Evolutionary conservation across 805 yeast genomes (phyloP).

Genomic region (Teunomyces funiuensis): DNA sequence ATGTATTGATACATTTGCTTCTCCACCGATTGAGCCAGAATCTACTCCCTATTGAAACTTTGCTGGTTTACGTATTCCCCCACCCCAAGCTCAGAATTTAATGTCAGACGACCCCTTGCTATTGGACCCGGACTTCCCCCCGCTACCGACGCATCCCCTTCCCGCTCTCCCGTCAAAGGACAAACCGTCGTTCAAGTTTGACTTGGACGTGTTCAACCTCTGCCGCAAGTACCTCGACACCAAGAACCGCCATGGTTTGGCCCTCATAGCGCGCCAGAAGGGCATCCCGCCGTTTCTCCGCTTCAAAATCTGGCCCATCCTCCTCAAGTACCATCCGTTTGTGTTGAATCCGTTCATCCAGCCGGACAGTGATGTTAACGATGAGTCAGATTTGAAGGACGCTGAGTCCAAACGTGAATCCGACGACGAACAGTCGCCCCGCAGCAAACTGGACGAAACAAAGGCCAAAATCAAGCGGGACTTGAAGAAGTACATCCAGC

Average conservation of each 20-base stretch:
- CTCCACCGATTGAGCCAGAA: constrained; percentile 2
- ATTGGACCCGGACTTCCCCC: constrained; percentile 1
- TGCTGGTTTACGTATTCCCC: constrained; percentile 1
- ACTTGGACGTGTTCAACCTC: constrained; percentile 48
- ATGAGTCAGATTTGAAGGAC: too few species aligned
- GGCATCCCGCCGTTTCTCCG: constrained; percentile 86
- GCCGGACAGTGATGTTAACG: constrained; percentile 48
- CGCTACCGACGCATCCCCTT: too few species aligned
- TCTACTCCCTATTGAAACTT: not conserved
- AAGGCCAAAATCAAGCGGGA: constrained; percentile 51
- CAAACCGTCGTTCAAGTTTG: constrained; percentile 32
- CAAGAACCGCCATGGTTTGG: constrained; percentile 72
- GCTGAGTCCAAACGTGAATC: constrained; percentile 2
- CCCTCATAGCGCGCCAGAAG: constrained; percentile 74
- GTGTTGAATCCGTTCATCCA: constrained; percentile 72
- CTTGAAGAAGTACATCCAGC: constrained; percentile 58
- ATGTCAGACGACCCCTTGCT: constrained; percentile 6
- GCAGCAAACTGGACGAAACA: constrained; percentile 18
- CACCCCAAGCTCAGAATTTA: not conserved
- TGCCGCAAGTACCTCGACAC: constrained; percentile 56
- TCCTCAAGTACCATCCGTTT: constrained; percentile 81
- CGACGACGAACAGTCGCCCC: not conserved
- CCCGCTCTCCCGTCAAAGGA: too few species aligned
- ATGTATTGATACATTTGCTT: constrained; percentile 1
- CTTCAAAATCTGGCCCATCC: constrained; percentile 78